Percentiles rank a stretch among this genome's conserved stretches.
phyloP scores from a whole-genome alignment of 2,329 filamentous ascomycete species.

The Alternaria sp. region DNA sequence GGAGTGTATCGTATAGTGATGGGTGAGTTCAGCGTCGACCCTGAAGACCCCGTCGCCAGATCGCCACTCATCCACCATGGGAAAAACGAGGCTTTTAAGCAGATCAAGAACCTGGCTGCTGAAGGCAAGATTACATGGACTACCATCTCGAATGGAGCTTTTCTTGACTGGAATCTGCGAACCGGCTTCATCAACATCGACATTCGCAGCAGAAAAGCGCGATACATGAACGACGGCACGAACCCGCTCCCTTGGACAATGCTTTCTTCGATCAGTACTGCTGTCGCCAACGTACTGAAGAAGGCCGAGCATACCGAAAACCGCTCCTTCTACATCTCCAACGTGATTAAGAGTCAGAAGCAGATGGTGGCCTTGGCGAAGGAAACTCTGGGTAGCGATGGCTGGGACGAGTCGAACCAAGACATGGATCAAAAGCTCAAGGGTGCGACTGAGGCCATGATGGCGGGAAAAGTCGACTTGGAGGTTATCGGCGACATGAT shows the following conservation, averaged over 20 bases:
- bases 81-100: slow-evolving; percentile 14
- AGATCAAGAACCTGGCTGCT: slow-evolving; percentile 9
- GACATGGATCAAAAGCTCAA: slow-evolving; percentile 3
- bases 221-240: slow-evolving; percentile 12
- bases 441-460: neutral
- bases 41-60: slow-evolving; percentile 9
- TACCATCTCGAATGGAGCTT: slow-evolving; percentile 12
- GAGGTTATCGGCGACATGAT: slow-evolving; percentile 12
- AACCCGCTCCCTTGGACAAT: slow-evolving; percentile 5
- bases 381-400: slow-evolving; percentile 4
- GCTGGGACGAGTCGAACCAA: slow-evolving; percentile 6
- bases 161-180: slow-evolving; percentile 15
- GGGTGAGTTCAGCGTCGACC: slow-evolving; percentile 15
- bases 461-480: slow-evolving; percentile 5
- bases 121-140: slow-evolving; percentile 15
- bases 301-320: slow-evolving; percentile 12
- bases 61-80: slow-evolving; percentile 9
- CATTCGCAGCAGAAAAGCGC: slow-evolving; percentile 7
- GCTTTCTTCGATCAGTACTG: slow-evolving; percentile 5
- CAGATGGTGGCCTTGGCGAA: slow-evolving; percentile 13
- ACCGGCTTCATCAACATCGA: slow-evolving; percentile 14
- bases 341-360: slow-evolving; percentile 10
- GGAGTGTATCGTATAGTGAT: slow-evolving; percentile 16
- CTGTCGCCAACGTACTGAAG: slow-evolving; percentile 5
- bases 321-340: slow-evolving; percentile 14